Percentiles rank a stretch among this genome's conserved stretches.
Evolutionary conservation across 1,284 basidiomycete genomes (phyloP).

Genomic region (Trichosporon asahii): DNA sequence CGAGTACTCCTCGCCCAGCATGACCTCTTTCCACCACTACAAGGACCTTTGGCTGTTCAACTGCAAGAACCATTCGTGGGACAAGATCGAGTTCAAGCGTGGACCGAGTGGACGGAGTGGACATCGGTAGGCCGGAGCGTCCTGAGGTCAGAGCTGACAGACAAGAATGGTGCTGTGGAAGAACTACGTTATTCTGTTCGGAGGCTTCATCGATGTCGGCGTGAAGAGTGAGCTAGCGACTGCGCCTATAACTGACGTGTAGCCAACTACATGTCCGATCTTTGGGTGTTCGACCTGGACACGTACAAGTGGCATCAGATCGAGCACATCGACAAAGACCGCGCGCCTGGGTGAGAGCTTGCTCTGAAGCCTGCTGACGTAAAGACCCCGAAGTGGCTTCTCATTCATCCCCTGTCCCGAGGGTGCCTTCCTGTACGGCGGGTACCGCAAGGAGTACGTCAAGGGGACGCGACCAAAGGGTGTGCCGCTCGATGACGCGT

Average conservation of each 20-base stretch:
- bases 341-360: slow-evolving; percentile 56
- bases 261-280: slow-evolving; percentile 81
- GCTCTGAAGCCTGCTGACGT: not conserved
- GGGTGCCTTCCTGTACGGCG: slow-evolving; percentile 82
- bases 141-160: not conserved
- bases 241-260: slow-evolving; percentile 11
- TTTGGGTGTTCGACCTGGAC: slow-evolving; percentile 83
- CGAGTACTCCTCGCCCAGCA: slow-evolving; percentile 79
- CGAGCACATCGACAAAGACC: slow-evolving; percentile 66
- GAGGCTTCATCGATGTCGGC: slow-evolving; percentile 81
- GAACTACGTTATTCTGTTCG: slow-evolving; percentile 78
- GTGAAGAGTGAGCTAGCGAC: slow-evolving; percentile 61
- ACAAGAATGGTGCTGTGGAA: slow-evolving; percentile 88
- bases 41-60: slow-evolving; percentile 61
- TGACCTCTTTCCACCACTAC: slow-evolving; percentile 88
- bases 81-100: slow-evolving; percentile 81
- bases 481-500: slow-evolving; percentile 84
- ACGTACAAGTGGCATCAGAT: slow-evolving; percentile 85
- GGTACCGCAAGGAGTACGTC: slow-evolving; percentile 86
- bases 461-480: slow-evolving; percentile 85
- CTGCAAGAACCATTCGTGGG: slow-evolving; percentile 66
- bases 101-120: slow-evolving; percentile 78
- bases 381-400: slow-evolving; percentile 76
- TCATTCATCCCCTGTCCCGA: slow-evolving; percentile 78
- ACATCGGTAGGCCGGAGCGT: slow-evolving; percentile 60